phyloP scores from a whole-genome alignment of 2,329 filamentous ascomycete genomes.

The Pestalotiopsis sp. region DNA sequence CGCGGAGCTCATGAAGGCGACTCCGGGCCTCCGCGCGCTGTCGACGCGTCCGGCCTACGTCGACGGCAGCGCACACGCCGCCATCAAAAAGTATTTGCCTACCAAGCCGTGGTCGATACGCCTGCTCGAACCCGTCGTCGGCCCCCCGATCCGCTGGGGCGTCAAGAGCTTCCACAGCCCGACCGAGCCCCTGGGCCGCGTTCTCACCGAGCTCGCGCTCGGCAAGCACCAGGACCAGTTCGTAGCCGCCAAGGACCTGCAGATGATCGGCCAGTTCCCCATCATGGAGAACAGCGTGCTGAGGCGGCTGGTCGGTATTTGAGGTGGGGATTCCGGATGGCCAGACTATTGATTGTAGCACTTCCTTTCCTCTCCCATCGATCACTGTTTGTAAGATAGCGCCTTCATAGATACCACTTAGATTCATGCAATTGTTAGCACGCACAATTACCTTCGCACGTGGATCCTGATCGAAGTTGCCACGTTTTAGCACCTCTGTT shows the following conservation, averaged over 20 bases:
- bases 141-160: slow-evolving; percentile 4
- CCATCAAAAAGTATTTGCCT: slow-evolving; percentile 46
- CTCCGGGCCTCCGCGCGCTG: slow-evolving; percentile 53
- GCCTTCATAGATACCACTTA: too few relatives aligned
- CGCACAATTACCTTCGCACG: too few relatives aligned
- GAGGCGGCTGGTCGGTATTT: slow-evolving; percentile 24
- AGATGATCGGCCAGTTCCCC: slow-evolving; percentile 31
- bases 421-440: too few relatives aligned
- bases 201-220: slow-evolving; percentile 49
- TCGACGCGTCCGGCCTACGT: slow-evolving; percentile 63
- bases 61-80: slow-evolving; percentile 48
- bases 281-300: slow-evolving; percentile 33
- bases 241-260: slow-evolving; percentile 23
- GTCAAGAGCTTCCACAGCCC: slow-evolving; percentile 37
- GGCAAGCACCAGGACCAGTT: slow-evolving; percentile 35
- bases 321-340: not conserved
- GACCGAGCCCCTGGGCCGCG: slow-evolving; percentile 45
- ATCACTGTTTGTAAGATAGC: too few relatives aligned
- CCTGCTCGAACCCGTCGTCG: not conserved
- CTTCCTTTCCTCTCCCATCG: not conserved
- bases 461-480: too few relatives aligned
- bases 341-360: not conserved
- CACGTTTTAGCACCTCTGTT: too few relatives aligned
- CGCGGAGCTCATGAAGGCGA: slow-evolving; percentile 49
- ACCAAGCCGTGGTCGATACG: slow-evolving; percentile 19